phyloP scores from a whole-genome alignment of 257 asterid species.

The Salvia hispanica region DNA sequence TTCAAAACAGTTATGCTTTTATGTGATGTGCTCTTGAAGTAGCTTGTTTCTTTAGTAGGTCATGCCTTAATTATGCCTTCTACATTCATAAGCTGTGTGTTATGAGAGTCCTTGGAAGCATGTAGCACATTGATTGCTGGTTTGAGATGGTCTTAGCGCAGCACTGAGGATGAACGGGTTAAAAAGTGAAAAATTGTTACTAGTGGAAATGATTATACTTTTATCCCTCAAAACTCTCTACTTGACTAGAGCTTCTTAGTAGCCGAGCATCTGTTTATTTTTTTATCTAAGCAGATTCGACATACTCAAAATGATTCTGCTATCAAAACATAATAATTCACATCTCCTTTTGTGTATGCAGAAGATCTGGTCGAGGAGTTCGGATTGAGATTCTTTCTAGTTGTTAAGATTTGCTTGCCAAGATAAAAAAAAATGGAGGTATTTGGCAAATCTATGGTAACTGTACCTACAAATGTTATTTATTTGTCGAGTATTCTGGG shows the following conservation, averaged over 20 bases:
- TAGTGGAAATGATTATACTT: not conserved
- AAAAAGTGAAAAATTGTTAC: slow-evolving; percentile 1
- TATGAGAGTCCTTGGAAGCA: not conserved
- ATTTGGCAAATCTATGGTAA: slow-evolving; percentile 70
- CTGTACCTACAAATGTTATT: slow-evolving; percentile 75
- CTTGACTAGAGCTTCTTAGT: slow-evolving; percentile 23
- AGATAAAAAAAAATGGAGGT: slow-evolving; percentile 61
- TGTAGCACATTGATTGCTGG: not conserved
- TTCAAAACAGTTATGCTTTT: not conserved
- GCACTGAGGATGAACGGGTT: slow-evolving; percentile 4
- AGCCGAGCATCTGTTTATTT: not conserved
- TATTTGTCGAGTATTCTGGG: slow-evolving; percentile 83
- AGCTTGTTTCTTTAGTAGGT: not conserved
- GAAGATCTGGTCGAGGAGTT: slow-evolving; percentile 37
- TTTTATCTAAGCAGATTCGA: slow-evolving; percentile 1
- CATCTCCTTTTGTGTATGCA: slow-evolving; percentile 58
- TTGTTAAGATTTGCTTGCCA: slow-evolving; percentile 26
- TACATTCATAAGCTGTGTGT: not conserved
- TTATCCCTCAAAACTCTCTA: not conserved
- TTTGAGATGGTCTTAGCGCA: slow-evolving; percentile 10
- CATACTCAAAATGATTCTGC: not conserved
- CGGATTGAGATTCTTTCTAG: slow-evolving; percentile 35
- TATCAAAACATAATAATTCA: slow-evolving; percentile 20
- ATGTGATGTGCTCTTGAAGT: not conserved
- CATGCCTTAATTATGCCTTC: not conserved